These are phyloP conservation scores for Hypoxylon fragiforme DNA, from an alignment of 495 filamentous ascomycete genomes.

Conservation along the genomic window DNA sequence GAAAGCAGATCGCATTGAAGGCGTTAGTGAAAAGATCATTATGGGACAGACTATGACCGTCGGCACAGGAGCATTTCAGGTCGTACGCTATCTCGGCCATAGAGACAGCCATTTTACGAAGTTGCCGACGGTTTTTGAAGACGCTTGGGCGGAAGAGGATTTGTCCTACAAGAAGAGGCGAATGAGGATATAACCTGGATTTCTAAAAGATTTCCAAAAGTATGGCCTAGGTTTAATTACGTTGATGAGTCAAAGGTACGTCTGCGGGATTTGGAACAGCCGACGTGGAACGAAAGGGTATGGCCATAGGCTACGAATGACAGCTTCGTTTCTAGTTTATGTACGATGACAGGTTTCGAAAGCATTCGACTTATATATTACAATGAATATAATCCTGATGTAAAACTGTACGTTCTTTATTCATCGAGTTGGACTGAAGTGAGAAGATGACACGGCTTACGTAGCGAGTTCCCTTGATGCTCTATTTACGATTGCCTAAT, in stretches of 20 bases:
- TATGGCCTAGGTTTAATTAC: not conserved
- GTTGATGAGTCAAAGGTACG: not conserved
- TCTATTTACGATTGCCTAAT: too few species aligned
- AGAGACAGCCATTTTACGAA: slow-evolving; percentile 62
- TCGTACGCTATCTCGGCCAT: slow-evolving; percentile 75
- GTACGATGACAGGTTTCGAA: too few species aligned
- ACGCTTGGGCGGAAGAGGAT: slow-evolving; percentile 60
- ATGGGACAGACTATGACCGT: slow-evolving; percentile 92
- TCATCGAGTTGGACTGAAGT: too few species aligned
- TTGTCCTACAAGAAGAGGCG: slow-evolving; percentile 17
- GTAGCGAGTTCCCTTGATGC: too few species aligned
- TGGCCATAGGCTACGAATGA: too few species aligned
- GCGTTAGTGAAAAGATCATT: slow-evolving; percentile 96
- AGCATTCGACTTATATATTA: too few species aligned
- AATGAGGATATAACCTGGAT: not conserved
- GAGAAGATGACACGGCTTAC: too few species aligned
- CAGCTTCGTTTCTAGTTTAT: too few species aligned
- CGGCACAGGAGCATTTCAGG: slow-evolving; percentile 89
- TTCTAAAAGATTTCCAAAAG: not conserved
- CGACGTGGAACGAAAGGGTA: too few species aligned
- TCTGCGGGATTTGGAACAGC: not conserved
- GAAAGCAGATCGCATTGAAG: slow-evolving; percentile 86
- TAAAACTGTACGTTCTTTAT: too few species aligned
- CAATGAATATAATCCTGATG: too few species aligned
- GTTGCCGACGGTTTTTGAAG: slow-evolving; percentile 76